phyloP scores from a whole-genome alignment of 2,329 filamentous ascomycete species.

The Aspergillus floridensis region DNA sequence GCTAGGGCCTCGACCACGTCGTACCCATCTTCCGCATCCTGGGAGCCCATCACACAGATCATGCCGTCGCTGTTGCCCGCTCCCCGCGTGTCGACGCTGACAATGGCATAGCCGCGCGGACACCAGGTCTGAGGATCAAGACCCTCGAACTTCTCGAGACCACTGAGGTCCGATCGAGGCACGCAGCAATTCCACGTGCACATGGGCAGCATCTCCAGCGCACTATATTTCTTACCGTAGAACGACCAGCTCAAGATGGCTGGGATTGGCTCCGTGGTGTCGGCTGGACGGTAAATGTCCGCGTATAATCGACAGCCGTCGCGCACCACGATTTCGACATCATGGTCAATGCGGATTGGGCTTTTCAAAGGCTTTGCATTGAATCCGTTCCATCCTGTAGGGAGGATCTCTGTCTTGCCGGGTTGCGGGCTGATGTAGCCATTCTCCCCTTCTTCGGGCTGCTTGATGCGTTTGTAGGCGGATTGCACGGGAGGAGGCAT shows the following conservation, averaged over 20 bases:
- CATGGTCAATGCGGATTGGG: constrained; percentile 47
- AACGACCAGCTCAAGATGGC: constrained; percentile 46
- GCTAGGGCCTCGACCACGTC: constrained; percentile 47
- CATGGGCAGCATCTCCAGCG: constrained; percentile 40
- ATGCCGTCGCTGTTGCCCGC: constrained; percentile 36
- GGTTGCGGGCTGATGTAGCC: constrained; percentile 43
- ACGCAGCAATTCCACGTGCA: constrained; percentile 42
- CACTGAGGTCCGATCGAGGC: constrained; percentile 22
- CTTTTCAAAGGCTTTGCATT: constrained; percentile 34
- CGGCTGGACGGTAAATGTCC: constrained; percentile 47
- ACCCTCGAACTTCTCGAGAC: constrained; percentile 46
- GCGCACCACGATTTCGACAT: constrained; percentile 44
- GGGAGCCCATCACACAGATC: constrained; percentile 40
- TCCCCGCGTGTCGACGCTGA: constrained; percentile 37
- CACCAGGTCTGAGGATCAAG: constrained; percentile 40
- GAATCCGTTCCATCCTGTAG: constrained; percentile 39
- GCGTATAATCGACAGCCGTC: constrained; percentile 45
- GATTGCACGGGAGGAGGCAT: constrained; percentile 36
- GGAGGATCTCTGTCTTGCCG: constrained; percentile 40
- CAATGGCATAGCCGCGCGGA: constrained; percentile 34
- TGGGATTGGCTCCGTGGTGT: constrained; percentile 35
- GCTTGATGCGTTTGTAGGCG: constrained; percentile 24
- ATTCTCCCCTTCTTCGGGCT: constrained; percentile 39
- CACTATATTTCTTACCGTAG: constrained; percentile 48
- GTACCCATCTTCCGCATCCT: constrained; percentile 48